Evolutionary conservation across 1,284 basidiomycete species (phyloP), one percentile per base, ranked within the genome.

Genomic region (Dichomitus squalens): DNA sequence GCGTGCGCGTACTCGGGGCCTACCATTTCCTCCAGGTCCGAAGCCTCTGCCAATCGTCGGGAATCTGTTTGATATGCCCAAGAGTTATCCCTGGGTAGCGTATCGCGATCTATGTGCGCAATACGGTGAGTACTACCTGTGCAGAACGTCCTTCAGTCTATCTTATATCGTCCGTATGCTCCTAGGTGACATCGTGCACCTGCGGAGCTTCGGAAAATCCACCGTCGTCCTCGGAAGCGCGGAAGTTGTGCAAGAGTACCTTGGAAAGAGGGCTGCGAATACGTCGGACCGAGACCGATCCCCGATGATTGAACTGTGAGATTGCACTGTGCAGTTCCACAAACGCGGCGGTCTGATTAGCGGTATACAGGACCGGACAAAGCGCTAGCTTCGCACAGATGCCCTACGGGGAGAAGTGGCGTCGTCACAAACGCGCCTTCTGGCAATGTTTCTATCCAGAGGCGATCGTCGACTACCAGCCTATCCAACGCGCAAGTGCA

Each of bases 101-200:
- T 50, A 34, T 23, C 29, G 34, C 8, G 36, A 46, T 12, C 16
- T 57, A 21, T 25, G 44, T 14, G 25, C 38, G 0, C 34, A 49
- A 16, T 55, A 59, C 34, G 57, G 57, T 55, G 25, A 39, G 51
- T 31, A 5, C 7, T 6, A 21, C 25, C 20, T 23, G 23, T 11
- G 3, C 25, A 18, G 3, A 2, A 9, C 7, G 25, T 14, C 7
- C 25, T 20, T 2, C 2, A 14, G 12, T 18, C 5, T n/a, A 2
- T 21, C 9, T 12, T 8, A 12, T 2, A 16, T 21, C n/a, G n/a
- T n/a, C n/a, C n/a, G n/a, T n/a, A n/a, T 11, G 1, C 25, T 35
- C 35, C 1, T 33, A 57, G 61, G 61, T 0, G 67, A 70, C 25
- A 53, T 72, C 7, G 49, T 67, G 12, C 66, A 68, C 33, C 31